Conservation (phyloP, 208 protist genomes). For the Crithidia brevicula region DNA sequence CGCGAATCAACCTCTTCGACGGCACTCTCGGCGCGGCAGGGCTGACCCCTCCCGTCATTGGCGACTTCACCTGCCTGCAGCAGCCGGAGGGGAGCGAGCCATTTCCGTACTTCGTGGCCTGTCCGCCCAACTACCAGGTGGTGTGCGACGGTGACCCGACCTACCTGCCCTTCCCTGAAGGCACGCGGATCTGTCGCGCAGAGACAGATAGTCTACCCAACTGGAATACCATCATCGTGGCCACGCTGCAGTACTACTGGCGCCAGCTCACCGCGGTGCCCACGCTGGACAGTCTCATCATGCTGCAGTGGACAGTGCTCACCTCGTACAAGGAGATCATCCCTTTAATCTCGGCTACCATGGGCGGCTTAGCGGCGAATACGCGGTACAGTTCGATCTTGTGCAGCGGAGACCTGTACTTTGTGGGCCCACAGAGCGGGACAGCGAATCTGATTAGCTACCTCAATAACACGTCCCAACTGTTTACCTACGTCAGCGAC, state of each 20-base stretch:
- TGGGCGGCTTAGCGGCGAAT: constrained; percentile 25
- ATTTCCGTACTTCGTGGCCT: constrained; percentile 9
- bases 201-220: not conserved
- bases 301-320: constrained; percentile 50
- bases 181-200: constrained; percentile 11
- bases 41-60: not conserved
- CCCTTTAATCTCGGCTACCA: constrained; percentile 2
- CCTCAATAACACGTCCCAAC: constrained; percentile 23
- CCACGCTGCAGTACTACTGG: constrained; percentile 4
- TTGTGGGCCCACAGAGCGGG: constrained; percentile 42
- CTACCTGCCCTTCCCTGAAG: constrained; percentile 23
- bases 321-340: constrained; percentile 15
- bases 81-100: constrained; percentile 1
- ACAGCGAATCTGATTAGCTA: constrained; percentile 37
- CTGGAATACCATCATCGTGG: constrained; percentile 1
- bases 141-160: constrained; percentile 37
- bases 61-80: constrained; percentile 23
- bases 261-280: constrained; percentile 29
- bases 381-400: constrained; percentile 46
- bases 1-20: not conserved
- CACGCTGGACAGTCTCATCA: constrained; percentile 47
- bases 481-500: constrained; percentile 47
- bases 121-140: not conserved
- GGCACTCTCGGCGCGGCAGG: constrained; percentile 12
- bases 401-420: constrained; percentile 54